Conservation (phyloP, 2,329 filamentous ascomycete species). For the Pseudogymnoascus sp. region DNA sequence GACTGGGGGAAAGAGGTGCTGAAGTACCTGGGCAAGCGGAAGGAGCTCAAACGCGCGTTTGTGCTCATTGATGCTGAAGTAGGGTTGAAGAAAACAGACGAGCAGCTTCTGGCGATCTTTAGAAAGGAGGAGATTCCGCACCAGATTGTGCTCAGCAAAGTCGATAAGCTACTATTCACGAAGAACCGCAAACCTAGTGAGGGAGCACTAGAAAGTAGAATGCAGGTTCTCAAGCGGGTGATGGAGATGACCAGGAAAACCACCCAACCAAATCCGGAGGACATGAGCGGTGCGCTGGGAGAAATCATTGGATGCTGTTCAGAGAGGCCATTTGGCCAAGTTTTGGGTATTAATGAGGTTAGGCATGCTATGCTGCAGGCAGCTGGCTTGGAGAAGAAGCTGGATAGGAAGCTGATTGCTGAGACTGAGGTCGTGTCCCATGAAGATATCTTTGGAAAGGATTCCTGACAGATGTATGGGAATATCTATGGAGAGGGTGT, state of each 20-base stretch:
- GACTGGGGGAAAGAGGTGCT: slow-evolving; percentile 62
- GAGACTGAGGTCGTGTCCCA: slow-evolving; percentile 26
- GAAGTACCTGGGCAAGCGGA: slow-evolving; percentile 56
- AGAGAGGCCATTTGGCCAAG: slow-evolving; percentile 40
- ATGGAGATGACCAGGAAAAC: slow-evolving; percentile 33
- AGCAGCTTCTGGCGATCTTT: slow-evolving; percentile 48
- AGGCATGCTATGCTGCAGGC: slow-evolving; percentile 58
- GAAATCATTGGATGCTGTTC: slow-evolving; percentile 55
- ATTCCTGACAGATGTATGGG: background rate
- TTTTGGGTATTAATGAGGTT: slow-evolving; percentile 53
- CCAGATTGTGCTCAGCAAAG: slow-evolving; percentile 60
- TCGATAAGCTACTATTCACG: slow-evolving; percentile 46
- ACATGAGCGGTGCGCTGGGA: slow-evolving; percentile 39
- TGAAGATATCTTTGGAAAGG: slow-evolving; percentile 20
- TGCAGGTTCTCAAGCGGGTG: slow-evolving; percentile 32
- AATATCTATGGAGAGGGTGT: background rate
- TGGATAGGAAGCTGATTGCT: slow-evolving; percentile 32
- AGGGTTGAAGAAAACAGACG: slow-evolving; percentile 55
- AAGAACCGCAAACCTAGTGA: slow-evolving; percentile 27
- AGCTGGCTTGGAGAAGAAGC: slow-evolving; percentile 43
- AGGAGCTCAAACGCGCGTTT: slow-evolving; percentile 52
- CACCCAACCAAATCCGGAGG: slow-evolving; percentile 35
- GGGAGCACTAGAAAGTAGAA: slow-evolving; percentile 27
- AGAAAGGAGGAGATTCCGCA: slow-evolving; percentile 49
- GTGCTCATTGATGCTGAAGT: slow-evolving; percentile 57